Conservation (phyloP, 2,329 filamentous ascomycete species). For the Fusarium zealandicum region DNA sequence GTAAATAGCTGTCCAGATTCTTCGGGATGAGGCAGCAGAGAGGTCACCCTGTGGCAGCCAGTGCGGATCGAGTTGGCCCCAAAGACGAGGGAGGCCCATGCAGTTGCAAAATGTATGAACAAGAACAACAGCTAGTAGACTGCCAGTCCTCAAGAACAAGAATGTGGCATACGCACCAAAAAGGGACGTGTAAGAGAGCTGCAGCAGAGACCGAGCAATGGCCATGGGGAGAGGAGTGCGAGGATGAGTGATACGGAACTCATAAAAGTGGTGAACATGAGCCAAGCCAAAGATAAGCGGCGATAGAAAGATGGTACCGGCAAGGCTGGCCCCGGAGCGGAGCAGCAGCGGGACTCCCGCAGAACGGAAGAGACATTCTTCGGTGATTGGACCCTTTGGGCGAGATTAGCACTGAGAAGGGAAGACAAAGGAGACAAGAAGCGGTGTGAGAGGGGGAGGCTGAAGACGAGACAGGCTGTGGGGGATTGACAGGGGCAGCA, state of each 20-base stretch:
- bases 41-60: conserved; percentile 44
- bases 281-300: conserved; percentile 92
- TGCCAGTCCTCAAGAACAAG: conserved; percentile 84
- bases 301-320: conserved; percentile 76
- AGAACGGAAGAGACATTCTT: conserved; percentile 93
- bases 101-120: conserved; percentile 92
- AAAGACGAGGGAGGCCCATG: conserved; percentile 86
- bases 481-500: conserved; percentile 23
- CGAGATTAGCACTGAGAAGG: conserved; percentile 10
- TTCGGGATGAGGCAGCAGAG: conserved; percentile 34
- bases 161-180: conserved; percentile 96
- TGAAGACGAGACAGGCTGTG: conserved; percentile 22
- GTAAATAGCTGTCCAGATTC: conserved; percentile 77
- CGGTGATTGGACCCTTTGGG: conserved; percentile 79
- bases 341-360: conserved; percentile 84
- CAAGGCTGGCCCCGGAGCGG: conserved; percentile 65
- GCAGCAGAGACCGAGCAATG: conserved; percentile 76
- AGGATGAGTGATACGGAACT: conserved; percentile 84
- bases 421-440: conserved; percentile 25
- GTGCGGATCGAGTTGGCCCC: conserved; percentile 73
- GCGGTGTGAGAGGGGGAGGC: conserved; percentile 36
- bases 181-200: conserved; percentile 88
- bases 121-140: conserved; percentile 74
- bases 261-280: conserved; percentile 95
- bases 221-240: conserved; percentile 68